Percentiles rank a stretch among this genome's conserved stretches.
Evolutionary conservation across 306 rosid species (phyloP).

Genomic region (Dryas drummondii): DNA sequence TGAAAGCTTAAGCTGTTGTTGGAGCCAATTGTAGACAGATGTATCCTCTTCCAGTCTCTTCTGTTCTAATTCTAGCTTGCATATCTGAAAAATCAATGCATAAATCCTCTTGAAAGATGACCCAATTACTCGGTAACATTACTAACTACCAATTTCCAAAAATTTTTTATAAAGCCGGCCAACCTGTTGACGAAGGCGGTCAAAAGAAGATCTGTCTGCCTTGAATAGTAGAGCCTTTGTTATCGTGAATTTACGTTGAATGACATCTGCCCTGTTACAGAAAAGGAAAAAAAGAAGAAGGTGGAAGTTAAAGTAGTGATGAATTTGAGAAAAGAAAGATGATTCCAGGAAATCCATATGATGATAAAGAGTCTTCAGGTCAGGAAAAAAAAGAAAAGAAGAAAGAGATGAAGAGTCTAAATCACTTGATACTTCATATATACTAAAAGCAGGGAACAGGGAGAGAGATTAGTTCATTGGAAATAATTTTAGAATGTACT

Average conservation of each 20-base stretch:
- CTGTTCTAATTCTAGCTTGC: conserved; percentile 79
- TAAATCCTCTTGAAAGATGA: conserved; percentile 20
- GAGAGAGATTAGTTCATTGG: conserved; percentile 20
- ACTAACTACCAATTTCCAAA: conserved; percentile 15
- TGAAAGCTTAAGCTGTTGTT: conserved; percentile 89
- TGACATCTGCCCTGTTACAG: conserved; percentile 63
- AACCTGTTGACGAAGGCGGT: conserved; percentile 86
- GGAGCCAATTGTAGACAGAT: conserved; percentile 81
- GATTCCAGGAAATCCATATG: background rate
- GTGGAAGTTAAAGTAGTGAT: background rate
- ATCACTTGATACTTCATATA: background rate
- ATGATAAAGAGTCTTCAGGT: too few relatives aligned
- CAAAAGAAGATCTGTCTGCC: conserved; percentile 85
- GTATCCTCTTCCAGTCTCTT: conserved; percentile 90
- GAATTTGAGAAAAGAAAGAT: background rate
- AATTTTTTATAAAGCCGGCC: conserved; percentile 10
- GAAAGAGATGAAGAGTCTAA: too few relatives aligned
- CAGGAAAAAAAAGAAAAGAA: too few relatives aligned
- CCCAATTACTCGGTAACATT: conserved; percentile 11
- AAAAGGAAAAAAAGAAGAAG: conserved; percentile 14
- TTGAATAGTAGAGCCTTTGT: conserved; percentile 72
- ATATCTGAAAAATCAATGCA: conserved; percentile 54
- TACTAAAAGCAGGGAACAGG: background rate
- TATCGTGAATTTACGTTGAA: conserved; percentile 77
- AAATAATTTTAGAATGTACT: conserved; percentile 51